Evolutionary conservation across 1,284 basidiomycete genomes (phyloP).

Genomic region (Gomphus bonarii): DNA sequence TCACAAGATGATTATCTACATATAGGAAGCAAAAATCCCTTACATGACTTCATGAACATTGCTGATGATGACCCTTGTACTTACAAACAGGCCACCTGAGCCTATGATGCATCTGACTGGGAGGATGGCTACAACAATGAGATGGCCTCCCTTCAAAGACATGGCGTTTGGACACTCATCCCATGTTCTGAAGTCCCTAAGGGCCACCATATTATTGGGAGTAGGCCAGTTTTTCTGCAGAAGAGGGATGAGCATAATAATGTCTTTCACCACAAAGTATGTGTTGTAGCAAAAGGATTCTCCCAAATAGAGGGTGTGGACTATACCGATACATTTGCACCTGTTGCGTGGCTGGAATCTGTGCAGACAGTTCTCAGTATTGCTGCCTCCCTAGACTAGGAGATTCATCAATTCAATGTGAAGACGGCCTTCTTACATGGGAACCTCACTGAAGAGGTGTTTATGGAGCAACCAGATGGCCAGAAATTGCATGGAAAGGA

Average conservation of each 20-base stretch:
- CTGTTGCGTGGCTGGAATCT: slow-evolving; percentile 17
- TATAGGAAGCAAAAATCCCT: no score
- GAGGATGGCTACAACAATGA: no score
- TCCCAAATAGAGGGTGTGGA: slow-evolving; percentile 19
- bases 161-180: no score
- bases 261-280: slow-evolving; percentile 6
- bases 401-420: slow-evolving; percentile 22
- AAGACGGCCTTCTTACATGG: slow-evolving; percentile 25
- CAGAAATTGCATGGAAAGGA: slow-evolving; percentile 19
- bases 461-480: slow-evolving; percentile 21
- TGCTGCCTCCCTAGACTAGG: slow-evolving; percentile 18
- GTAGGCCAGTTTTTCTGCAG: not conserved
- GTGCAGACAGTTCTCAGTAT: slow-evolving; percentile 17
- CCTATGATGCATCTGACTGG: no score
- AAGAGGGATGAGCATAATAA: not conserved
- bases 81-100: no score
- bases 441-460: slow-evolving; percentile 21
- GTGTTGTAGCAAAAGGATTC: slow-evolving; percentile 12
- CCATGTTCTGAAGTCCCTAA: no score
- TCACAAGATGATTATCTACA: no score
- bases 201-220: no score
- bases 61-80: no score
- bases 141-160: no score
- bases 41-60: no score
- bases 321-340: slow-evolving; percentile 22